phyloP scores from a whole-genome alignment of 2,329 filamentous ascomycete species.

The Zasmidium cellare region DNA sequence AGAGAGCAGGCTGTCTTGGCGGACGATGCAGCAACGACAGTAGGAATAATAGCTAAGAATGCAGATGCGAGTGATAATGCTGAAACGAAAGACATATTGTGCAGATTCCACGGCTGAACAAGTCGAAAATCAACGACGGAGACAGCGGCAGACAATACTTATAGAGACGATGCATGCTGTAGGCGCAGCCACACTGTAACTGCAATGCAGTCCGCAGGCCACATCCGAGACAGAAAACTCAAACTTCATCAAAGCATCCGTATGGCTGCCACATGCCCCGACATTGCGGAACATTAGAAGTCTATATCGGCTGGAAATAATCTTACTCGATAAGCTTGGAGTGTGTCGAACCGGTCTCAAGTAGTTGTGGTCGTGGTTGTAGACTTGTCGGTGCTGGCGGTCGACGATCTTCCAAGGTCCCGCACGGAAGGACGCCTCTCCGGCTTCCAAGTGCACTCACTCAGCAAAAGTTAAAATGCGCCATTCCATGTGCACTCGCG shows the following conservation, averaged over 20 bases:
- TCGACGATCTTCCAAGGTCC: neutral
- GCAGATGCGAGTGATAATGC: neutral
- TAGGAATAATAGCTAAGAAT: neutral
- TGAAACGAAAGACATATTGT: slow-evolving; percentile 3
- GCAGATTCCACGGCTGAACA: neutral
- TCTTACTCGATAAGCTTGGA: neutral
- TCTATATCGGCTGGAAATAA: neutral
- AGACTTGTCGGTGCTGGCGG: neutral
- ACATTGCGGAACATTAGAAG: neutral
- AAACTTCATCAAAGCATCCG: neutral
- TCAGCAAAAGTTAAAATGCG: neutral
- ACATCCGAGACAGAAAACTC: neutral
- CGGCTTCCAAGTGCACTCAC: neutral
- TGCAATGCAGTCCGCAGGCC: neutral
- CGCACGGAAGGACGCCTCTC: neutral
- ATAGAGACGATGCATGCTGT: neutral
- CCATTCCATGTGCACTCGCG: neutral
- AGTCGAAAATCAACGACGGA: neutral
- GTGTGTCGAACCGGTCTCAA: neutral
- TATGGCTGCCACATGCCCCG: neutral
- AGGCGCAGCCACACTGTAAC: neutral
- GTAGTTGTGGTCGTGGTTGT: neutral
- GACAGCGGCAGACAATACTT: neutral
- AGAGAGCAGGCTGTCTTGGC: slow-evolving; percentile 6
- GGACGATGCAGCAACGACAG: slow-evolving; percentile 1